Evolutionary conservation across 768 basidiomycete species (phyloP), one percentile per base, ranked within the genome.

Genomic region (Pulveroboletus sp.): DNA sequence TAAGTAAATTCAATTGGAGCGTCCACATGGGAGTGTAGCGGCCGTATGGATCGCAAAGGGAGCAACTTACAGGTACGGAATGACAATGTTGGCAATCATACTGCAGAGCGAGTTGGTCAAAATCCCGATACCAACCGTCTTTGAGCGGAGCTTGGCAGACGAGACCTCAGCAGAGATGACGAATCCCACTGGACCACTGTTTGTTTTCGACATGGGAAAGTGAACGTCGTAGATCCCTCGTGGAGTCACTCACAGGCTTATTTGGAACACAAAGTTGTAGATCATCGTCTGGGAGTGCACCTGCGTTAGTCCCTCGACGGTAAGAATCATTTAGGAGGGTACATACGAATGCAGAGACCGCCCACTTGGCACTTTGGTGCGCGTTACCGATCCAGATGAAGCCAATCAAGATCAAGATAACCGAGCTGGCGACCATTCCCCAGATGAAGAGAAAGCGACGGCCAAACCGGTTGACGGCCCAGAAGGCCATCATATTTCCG

Each of bases 241-340:
- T 18, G 15, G 35, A 28, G 2, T n/a, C 4, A 30, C 65, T 47
- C 14, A 67, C 65, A 65, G 65, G 51, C 51, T 47, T 18, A 30
- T 37, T 51, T 67, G 62, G 45, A 58, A 67, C 15, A 62, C 54
- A 47, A 65, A 67, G 47, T 65, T 67, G 47, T 65, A 67, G 39
- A 67, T 52, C 42, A 65, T 60, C 49, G 62, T 65, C 65, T 65
- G 14, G 2, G 15, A 18, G 36, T 3, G 14, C 2, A 3, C 14
- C 6, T 6, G 21, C 3, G 24, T 54, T 14, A 51, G 39, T 11
- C 17, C 8, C 28, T 28, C 15, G 0, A 39, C 3, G 24, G 21
- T 26, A 28, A 7, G 27, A 14, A 27, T 15, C 1, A 1, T 1
- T 8, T 5, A 2, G 15, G 4, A 24, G 3, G 27, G 12, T 39